A percentile compares a stretch with the other conserved stretches of the same genome.
Evolutionary conservation across 129 eudicot species (phyloP).

Genomic region (Saussurea involucrata): DNA sequence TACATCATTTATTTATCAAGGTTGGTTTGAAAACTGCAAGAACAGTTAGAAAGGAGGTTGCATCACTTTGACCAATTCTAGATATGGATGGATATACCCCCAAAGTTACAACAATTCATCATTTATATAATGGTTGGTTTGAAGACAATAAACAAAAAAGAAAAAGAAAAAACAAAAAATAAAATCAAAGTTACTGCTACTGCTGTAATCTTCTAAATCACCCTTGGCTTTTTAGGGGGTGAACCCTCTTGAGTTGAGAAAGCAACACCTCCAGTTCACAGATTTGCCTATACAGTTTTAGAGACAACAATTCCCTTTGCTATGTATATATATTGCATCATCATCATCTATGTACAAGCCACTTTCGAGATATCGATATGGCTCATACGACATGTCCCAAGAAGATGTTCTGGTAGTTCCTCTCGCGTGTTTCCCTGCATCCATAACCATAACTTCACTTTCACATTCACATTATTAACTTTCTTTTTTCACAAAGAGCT

Average conservation of each 20-base stretch:
- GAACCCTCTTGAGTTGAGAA: neutral
- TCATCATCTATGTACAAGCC: slow-evolving; percentile 24
- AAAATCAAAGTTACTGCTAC: neutral
- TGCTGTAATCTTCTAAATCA: slow-evolving; percentile 9
- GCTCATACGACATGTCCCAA: slow-evolving; percentile 43
- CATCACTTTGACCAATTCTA: slow-evolving; percentile 3
- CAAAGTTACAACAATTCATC: slow-evolving; percentile 7
- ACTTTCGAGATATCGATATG: slow-evolving; percentile 36
- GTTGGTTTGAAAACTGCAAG: slow-evolving; percentile 8
- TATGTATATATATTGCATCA: neutral
- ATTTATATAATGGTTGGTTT: neutral
- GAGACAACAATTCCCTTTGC: neutral
- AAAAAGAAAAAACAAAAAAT: neutral
- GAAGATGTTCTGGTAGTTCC: slow-evolving; percentile 35
- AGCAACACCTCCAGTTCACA: neutral
- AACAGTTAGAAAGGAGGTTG: neutral
- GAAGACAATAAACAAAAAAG: neutral
- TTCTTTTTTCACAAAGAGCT: neutral
- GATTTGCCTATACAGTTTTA: neutral
- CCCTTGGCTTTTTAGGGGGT: neutral
- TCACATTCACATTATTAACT: neutral
- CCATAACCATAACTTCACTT: too few relatives aligned
- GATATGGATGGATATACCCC: neutral
- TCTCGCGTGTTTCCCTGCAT: slow-evolving; percentile 34
- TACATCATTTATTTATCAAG: slow-evolving; percentile 4